Evolutionary conservation across 2,329 filamentous ascomycete genomes (phyloP), one percentile per base, ranked within the genome.

Genomic region (Emydomyces testavorans): DNA sequence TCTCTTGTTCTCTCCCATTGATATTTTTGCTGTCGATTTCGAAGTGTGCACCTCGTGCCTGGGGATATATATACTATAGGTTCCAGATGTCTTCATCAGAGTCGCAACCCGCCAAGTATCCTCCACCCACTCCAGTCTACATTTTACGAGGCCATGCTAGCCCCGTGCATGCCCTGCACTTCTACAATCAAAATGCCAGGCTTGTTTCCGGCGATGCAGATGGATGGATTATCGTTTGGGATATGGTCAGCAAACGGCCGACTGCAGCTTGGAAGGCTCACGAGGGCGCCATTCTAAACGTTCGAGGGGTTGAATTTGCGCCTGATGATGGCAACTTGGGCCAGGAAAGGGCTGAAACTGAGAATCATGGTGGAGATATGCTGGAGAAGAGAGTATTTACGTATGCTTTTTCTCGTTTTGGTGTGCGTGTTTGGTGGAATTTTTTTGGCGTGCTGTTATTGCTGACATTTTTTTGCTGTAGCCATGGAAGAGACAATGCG

Each of bases 401-500:
- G 85, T 94, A 75, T 63, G 82, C 76, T 38, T 48, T 35, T 16
- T 48, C 44, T 10, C 10, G 3, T 18, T 7, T 6, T n/a, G 18
- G 1, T n/a, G n/a, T n/a, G n/a, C n/a, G n/a, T n/a, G n/a, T n/a
- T n/a, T n/a, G n/a, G n/a, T n/a, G n/a, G n/a, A n/a, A n/a, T n/a
- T n/a, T 16, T 23, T 31, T 21, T 13, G 26, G 39, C 37, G 49
- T 47, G 20, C 24, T 46, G 18, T 46, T 41, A 20, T 46, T 42
- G 15, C 28, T 46, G 24, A 45, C 15, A 11, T 28, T 43, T 44
- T 37, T 10, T n/a, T n/a, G n/a, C n/a, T n/a, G 1, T 53, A 95
- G 89, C 29, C 89, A 96, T 67, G 90, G 90, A 11, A 78, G 92
- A 62, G 92, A 98, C 62, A 83, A 92, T 62, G 85, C 81, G 59